Evolutionary conservation across 148 eudicot species (phyloP).

Genomic region (Agrostemma githago): DNA sequence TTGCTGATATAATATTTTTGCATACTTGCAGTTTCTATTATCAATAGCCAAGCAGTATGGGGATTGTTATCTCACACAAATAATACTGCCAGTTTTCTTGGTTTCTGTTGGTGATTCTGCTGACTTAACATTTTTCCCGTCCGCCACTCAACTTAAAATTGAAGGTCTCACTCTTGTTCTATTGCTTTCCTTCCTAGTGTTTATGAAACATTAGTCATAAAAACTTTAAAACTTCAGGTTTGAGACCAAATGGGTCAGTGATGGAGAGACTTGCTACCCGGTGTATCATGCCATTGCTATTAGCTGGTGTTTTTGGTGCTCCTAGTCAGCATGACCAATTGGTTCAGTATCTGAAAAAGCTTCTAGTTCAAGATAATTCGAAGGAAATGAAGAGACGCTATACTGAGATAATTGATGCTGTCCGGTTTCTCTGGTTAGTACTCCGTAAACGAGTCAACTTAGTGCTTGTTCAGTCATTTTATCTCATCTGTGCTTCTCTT

Average conservation of each 20-base stretch:
- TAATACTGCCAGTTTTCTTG: constrained; percentile 84
- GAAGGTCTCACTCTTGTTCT: constrained; percentile 38
- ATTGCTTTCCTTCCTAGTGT: background rate
- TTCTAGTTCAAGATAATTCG: constrained; percentile 52
- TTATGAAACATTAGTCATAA: background rate
- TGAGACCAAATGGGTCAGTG: constrained; percentile 57
- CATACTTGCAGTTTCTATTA: constrained; percentile 70
- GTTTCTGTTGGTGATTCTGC: constrained; percentile 76
- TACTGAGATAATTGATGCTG: constrained; percentile 57
- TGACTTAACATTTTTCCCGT: constrained; percentile 65
- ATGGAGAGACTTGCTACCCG: constrained; percentile 72
- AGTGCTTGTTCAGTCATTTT: constrained; percentile 4
- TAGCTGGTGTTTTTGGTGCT: constrained; percentile 85
- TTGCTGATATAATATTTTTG: constrained; percentile 17
- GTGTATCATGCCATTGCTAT: constrained; percentile 74
- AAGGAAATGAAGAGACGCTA: constrained; percentile 44
- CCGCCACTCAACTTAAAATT: constrained; percentile 48
- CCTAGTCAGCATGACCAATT: constrained; percentile 66
- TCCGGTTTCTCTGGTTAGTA: constrained; percentile 82
- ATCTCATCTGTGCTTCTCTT: constrained; percentile 14
- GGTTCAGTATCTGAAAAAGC: constrained; percentile 60
- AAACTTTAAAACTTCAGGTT: constrained; percentile 37
- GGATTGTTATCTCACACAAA: constrained; percentile 66
- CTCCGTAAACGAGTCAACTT: background rate
- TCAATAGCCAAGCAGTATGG: constrained; percentile 68